A percentile compares a stretch with the other conserved stretches of the same genome.
Evolutionary conservation across 108 stramenopile species (phyloP).

Genomic region (Pseudonitzschia pungens): DNA sequence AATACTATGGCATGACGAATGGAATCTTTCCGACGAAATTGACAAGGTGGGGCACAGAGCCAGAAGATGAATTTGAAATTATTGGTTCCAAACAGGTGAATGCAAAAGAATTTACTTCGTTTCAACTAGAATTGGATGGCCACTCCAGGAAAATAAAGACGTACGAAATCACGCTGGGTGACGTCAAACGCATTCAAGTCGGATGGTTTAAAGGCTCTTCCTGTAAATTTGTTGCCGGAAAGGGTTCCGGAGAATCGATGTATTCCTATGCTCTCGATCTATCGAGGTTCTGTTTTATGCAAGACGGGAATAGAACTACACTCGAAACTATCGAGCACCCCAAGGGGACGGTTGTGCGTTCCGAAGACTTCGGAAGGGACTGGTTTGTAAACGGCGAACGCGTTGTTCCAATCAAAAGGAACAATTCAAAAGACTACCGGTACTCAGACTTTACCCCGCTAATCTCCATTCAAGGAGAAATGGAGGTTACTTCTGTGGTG

Average conservation of each 20-base stretch:
- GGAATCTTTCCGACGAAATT: slow-evolving; percentile 42
- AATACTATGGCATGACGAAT: slow-evolving; percentile 55
- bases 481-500: slow-evolving; percentile 6
- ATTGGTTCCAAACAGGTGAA: not conserved
- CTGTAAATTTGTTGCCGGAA: not conserved
- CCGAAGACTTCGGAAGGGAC: not conserved
- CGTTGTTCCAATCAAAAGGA: not conserved
- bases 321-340: not conserved
- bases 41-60: not conserved
- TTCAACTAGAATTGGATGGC: not conserved
- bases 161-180: not conserved
- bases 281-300: not conserved
- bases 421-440: too few species aligned
- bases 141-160: not conserved
- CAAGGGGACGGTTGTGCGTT: slow-evolving; percentile 7
- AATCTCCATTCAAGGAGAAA: slow-evolving; percentile 3
- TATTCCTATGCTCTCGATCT: not conserved
- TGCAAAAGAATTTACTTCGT: not conserved
- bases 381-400: not conserved
- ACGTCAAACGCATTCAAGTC: slow-evolving; percentile 1
- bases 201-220: not conserved
- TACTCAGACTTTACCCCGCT: not conserved
- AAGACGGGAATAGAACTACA: not conserved
- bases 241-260: not conserved
- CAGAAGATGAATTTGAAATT: not conserved